Evolutionary conservation across 1,139 yeast genomes (phyloP), one percentile per base, ranked within the genome.

Genomic region (Saccharomyces hybrid): DNA sequence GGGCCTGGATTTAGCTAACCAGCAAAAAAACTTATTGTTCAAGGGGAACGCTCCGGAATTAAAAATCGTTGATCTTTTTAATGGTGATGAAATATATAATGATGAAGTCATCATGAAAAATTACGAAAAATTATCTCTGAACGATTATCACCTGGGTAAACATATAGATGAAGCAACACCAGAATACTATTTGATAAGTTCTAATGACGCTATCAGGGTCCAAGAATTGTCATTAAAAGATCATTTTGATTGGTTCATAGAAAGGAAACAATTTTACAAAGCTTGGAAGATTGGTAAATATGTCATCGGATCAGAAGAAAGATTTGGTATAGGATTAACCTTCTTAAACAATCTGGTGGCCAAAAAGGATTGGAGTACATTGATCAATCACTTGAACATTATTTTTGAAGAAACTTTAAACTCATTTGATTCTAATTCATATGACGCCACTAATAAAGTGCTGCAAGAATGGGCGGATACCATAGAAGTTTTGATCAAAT

Each of bases 181-280:
- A 0, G 73, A 76, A 47, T 88, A 86, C 72, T 86, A 78, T 61
- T 76, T 93, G 23, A 76, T 91, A 6, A 83, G 95, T 67, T 89
- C 97, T 0, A 81, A 81, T 53, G 98, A 90, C 71, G 91, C 86
- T 1, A 87, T 93, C 1, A 74, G 83, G 13, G 91, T 91, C 0
- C 80, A 83, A 61, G 90, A 86, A 60, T 75, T 86, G 28, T 84
- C 82, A 58, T 69, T 86, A 26, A 69, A 73, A 31, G 98, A 91
- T 65, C 80, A 85, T 56, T 77, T 86, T 48, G 74, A 81, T 2
- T 93, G 98, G 97, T 85, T 77, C 56, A 57, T 82, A 13, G 81
- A 80, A 0, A 79, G 75, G 42, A 77, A 77, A 2, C 69, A 74
- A 55, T 87, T 72, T 61, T 72, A 75, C 30, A 83, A 83, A 49